These are phyloP conservation scores for Verticillium longisporum DNA, from an alignment of 2,329 filamentous ascomycete genomes.

Conservation along the genomic window DNA sequence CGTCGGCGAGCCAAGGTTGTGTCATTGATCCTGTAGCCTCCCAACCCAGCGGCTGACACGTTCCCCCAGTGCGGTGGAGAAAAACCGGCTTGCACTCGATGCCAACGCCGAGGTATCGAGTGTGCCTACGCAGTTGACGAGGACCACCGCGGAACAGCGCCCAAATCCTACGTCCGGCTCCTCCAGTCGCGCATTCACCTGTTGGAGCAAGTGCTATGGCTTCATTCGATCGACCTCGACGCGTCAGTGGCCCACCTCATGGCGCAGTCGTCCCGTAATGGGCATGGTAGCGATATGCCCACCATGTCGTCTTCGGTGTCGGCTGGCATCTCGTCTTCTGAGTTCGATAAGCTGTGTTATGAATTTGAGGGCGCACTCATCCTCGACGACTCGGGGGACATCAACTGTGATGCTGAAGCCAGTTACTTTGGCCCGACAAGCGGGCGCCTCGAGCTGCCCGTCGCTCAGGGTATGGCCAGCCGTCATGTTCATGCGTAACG, in stretches of 20 bases:
- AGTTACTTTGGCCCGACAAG: slow-evolving; percentile 28
- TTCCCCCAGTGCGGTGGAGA: slow-evolving; percentile 22
- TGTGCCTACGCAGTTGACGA: slow-evolving; percentile 23
- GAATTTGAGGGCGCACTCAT: slow-evolving; percentile 17
- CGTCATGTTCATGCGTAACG: not conserved
- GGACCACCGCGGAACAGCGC: slow-evolving; percentile 24
- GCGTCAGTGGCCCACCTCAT: slow-evolving; percentile 13
- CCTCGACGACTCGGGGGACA: slow-evolving; percentile 18
- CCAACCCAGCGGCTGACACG: not conserved
- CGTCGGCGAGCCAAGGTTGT: slow-evolving; percentile 26
- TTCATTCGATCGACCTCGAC: slow-evolving; percentile 21
- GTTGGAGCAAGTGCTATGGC: slow-evolving; percentile 20
- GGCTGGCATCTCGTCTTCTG: slow-evolving; percentile 7
- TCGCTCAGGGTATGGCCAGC: slow-evolving; percentile 3
- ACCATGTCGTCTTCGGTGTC: slow-evolving; percentile 1
- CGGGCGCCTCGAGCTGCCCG: slow-evolving; percentile 23
- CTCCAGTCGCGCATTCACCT: slow-evolving; percentile 22
- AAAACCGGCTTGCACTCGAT: slow-evolving; percentile 23
- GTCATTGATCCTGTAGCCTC: not conserved
- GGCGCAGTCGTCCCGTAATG: not conserved
- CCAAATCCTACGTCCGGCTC: slow-evolving; percentile 26
- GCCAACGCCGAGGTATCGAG: slow-evolving; percentile 18
- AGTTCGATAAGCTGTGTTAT: slow-evolving; percentile 5
- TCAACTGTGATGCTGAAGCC: slow-evolving; percentile 24
- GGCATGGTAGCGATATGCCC: not conserved